These are phyloP conservation scores for Fusarium citri DNA, from an alignment of 2,329 filamentous ascomycete species.

Conservation along the genomic window DNA sequence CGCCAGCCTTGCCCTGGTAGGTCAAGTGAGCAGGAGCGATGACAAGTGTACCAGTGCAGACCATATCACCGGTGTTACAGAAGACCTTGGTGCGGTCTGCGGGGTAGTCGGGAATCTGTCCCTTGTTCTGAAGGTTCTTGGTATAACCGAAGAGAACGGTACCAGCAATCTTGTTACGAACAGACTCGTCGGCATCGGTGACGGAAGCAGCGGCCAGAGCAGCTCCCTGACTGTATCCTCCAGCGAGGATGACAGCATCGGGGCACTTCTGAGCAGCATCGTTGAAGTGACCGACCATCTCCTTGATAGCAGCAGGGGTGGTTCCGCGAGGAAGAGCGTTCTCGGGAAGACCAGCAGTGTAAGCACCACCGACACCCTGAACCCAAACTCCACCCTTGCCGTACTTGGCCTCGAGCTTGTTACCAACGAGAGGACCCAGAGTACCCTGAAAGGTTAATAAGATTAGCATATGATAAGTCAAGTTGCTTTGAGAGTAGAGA, in stretches of 20 bases:
- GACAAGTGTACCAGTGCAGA: conserved; percentile 53
- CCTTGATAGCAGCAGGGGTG: conserved; percentile 52
- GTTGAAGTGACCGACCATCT: conserved; percentile 55
- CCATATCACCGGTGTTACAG: conserved; percentile 52
- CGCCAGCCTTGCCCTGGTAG: conserved; percentile 20
- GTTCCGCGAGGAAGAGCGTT: conserved; percentile 56
- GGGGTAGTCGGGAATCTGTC: conserved; percentile 54
- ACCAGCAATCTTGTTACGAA: conserved; percentile 53
- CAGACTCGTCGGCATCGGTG: conserved; percentile 46
- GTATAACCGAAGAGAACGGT: conserved; percentile 56
- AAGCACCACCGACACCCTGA: conserved; percentile 58
- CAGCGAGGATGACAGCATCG: conserved; percentile 55
- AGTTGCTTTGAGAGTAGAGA: neutral
- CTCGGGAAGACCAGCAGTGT: conserved; percentile 51
- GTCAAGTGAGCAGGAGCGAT: conserved; percentile 27
- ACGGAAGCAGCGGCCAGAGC: conserved; percentile 58
- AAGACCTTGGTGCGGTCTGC: conserved; percentile 52
- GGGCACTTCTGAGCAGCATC: conserved; percentile 58
- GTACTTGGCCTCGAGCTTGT: conserved; percentile 46
- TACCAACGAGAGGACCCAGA: conserved; percentile 47
- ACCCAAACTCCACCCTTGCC: conserved; percentile 51
- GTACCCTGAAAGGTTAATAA: conserved; percentile 39
- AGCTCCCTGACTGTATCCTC: conserved; percentile 57
- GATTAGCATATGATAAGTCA: conserved; percentile 5
- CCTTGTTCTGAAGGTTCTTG: conserved; percentile 54